A percentile compares a stretch with the other conserved stretches of the same genome.
These are phyloP conservation scores for Eucalyptus sp. DNA, from an alignment of 345 rosid genomes.

Conservation along the genomic window DNA sequence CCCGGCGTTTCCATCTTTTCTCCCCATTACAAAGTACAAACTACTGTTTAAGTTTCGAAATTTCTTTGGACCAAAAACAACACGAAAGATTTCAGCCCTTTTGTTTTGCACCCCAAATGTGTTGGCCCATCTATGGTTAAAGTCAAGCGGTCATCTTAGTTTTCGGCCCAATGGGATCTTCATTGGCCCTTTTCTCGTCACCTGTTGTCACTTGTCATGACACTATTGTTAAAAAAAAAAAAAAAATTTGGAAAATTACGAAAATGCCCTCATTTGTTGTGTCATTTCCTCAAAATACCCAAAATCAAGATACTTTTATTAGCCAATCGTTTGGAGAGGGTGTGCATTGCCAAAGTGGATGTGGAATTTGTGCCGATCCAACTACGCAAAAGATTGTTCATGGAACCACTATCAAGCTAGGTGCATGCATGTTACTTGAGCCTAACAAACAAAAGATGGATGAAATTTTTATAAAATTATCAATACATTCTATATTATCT, in stretches of 20 bases:
- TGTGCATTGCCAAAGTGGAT: background rate
- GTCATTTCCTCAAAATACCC: background rate
- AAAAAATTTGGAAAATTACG: background rate
- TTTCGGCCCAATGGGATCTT: background rate
- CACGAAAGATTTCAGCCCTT: background rate
- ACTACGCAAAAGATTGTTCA: background rate
- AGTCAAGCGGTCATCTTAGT: background rate
- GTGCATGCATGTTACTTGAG: too few relatives aligned
- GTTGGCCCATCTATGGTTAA: background rate
- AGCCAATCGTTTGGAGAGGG: background rate
- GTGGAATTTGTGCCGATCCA: background rate
- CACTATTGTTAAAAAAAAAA: too few relatives aligned
- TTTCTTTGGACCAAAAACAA: background rate
- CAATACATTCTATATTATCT: background rate
- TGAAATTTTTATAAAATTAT: background rate
- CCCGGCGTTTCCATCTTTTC: constrained; percentile 45
- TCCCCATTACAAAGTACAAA: constrained; percentile 34
- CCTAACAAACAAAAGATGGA: background rate
- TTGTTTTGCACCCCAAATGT: background rate
- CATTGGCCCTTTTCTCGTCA: background rate
- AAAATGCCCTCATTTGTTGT: background rate
- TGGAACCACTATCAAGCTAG: background rate
- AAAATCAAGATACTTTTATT: background rate
- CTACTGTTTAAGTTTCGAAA: background rate
- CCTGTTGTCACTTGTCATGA: background rate